Conservation (phyloP, 208 protist species). For the Trichomonas tenax region DNA sequence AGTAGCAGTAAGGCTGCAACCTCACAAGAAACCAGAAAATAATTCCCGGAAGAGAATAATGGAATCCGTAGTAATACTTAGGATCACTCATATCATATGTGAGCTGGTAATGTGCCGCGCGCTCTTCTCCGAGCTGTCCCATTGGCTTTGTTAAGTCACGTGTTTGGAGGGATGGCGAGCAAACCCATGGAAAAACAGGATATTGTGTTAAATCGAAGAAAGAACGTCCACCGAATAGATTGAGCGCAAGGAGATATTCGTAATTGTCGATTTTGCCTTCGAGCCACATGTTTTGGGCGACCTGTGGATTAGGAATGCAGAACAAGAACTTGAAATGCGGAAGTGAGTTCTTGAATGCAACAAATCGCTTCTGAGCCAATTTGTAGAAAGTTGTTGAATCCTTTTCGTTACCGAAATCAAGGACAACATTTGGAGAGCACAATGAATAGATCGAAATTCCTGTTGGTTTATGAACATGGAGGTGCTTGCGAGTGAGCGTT, state of each 20-base stretch:
- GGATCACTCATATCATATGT: not conserved
- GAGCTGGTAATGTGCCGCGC: not conserved
- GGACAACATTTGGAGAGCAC: not conserved
- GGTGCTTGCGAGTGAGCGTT: not conserved
- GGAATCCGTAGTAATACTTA: not conserved
- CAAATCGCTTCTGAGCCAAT: not conserved
- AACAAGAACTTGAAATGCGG: not conserved
- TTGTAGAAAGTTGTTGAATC: not conserved
- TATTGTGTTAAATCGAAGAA: not conserved
- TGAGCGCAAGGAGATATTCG: not conserved
- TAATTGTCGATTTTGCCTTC: not conserved
- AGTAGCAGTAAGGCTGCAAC: not conserved
- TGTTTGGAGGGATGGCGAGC: not conserved
- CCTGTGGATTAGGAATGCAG: not conserved
- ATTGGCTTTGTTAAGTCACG: not conserved
- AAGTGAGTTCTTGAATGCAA: not conserved
- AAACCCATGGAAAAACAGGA: constrained; percentile 4
- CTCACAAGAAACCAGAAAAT: not conserved
- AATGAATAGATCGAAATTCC: not conserved
- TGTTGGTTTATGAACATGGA: not conserved
- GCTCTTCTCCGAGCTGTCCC: not conserved
- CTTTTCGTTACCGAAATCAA: not conserved
- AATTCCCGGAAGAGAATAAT: not conserved
- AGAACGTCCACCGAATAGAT: not conserved
- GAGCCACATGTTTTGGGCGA: not conserved